Evolutionary conservation across 2,329 filamentous ascomycete genomes (phyloP), one percentile per base, ranked within the genome.

Genomic region (Ambrosiella xylebori): DNA sequence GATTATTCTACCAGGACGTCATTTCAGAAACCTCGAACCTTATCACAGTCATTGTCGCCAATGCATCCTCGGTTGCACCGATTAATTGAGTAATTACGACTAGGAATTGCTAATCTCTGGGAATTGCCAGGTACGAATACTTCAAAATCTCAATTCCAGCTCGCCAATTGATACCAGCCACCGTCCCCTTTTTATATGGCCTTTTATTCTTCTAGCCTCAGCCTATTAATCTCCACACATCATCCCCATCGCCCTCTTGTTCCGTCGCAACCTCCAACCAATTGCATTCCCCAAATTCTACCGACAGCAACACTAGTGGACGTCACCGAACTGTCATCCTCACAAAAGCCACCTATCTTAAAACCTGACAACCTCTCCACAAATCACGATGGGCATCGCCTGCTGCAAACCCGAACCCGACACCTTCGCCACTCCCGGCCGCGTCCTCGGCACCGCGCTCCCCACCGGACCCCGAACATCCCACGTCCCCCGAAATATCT

Each of bases 321-420:
- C 39, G 2, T 11, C 2, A 41, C 35, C 35, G 39, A 11, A 41
- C 11, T 12, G n/a, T 7, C 11, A 11, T 41, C 39, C 11, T 41
- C 39, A 41, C 5, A 41, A 41, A 41, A 11, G 11, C 11, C n/a
- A 41, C n/a, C 39, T 3, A 27, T 27, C 3, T 41, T n/a, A 51
- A 51, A 51, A 51, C 49, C 49, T 13, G 2, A 13, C 19, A 51
- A 5, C 47, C 15, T 8, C 38, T 54, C 36, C 37, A 19, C 17
- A 51, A 12, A 8, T 19, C 49, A 13, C 12, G 41, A 95, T 96
- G 90, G 90, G 90, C 61, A 91, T 88, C 69, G 77, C 88, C 71
- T 95, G 87, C 74, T 86, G 88, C 68, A 89, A 88, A 69, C 76
- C 75, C 60, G 73, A 80, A 38, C 72, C 79, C 62, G 81, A 86